phyloP scores from a whole-genome alignment of 176 grass and related monocot species.

The Hordeum marinum region DNA sequence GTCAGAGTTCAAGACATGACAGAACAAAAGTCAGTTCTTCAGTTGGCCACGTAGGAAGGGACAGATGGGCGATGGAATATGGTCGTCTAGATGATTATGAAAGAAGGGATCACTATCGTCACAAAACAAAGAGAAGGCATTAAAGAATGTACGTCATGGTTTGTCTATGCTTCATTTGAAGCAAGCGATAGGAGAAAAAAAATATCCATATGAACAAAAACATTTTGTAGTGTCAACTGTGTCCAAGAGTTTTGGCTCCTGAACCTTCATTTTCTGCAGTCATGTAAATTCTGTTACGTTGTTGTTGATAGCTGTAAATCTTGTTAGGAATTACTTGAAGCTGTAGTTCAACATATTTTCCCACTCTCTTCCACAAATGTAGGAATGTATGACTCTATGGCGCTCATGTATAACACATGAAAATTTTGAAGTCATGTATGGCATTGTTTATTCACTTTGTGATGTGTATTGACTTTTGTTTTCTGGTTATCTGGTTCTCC shows the following conservation, averaged over 20 bases:
- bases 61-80: slow-evolving; percentile 30
- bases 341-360: neutral
- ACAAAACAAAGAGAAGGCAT: neutral
- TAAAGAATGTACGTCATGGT: neutral
- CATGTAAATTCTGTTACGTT: too few species aligned
- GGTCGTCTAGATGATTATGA: neutral
- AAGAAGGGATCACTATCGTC: slow-evolving; percentile 1
- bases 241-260: neutral
- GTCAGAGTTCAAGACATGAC: slow-evolving; percentile 7
- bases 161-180: neutral
- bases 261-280: neutral
- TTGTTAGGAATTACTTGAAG: neutral
- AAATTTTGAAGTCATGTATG: neutral
- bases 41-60: neutral
- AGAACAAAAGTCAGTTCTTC: slow-evolving; percentile 7
- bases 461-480: neutral
- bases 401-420: neutral
- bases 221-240: neutral
- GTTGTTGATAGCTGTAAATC: neutral
- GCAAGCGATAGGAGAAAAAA: neutral
- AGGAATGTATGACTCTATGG: neutral
- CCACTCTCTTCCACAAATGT: neutral
- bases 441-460: neutral
- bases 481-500: neutral
- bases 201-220: neutral